Base-by-base conservation (phyloP, 805 yeast species). In the Osmozyma mogii region DNA sequence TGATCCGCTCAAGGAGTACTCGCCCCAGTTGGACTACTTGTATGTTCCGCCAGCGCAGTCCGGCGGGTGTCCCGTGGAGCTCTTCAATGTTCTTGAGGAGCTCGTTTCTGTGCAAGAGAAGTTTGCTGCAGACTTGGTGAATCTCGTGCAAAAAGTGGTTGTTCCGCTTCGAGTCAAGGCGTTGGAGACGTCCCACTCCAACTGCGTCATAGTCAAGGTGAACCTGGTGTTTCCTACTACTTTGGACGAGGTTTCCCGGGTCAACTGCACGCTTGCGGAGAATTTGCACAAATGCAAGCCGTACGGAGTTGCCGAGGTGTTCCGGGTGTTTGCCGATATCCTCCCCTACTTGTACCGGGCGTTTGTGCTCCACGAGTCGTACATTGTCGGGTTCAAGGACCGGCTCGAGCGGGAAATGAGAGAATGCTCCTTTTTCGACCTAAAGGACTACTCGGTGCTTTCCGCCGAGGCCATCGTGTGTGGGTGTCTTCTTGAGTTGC, bases 271-370 rank as follows among this genome's bases (percentile, higher is more conserved):
- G 4, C 74, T 84, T 35, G 70, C 82, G 37, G 94, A 82, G 41
- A 74, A 92, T 14, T 56, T 89, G 32, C 72, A 73, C 34, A 54
- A 69, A 10, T 89, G 96, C 0, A 46, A 61, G 2, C 73, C 78
- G 0, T 73, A 54, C 47, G 96, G 96, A 2, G 71, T 80, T 29
- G 67, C 70, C 29, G 96, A 89, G 52, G 65, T 84, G 3, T 54
- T 89, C 35, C 78, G 73, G 37, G 95, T 89, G 1, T 72, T 94
- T 47, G 92, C 87, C 3, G 68, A 75, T 29, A 77, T 92, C 0
- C 67, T 89, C 10, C 96, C 96, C 0, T 85, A 84, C 52, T 89
- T 87, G 51, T 89, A 84, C 58, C 84, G 87, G 48, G 95, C 96
- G 0, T 84, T 83, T 44, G 84, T 87, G 65, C 67, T 96, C 34